phyloP scores from a whole-genome alignment of 2,329 filamentous ascomycete species.

The Exophiala sideris region DNA sequence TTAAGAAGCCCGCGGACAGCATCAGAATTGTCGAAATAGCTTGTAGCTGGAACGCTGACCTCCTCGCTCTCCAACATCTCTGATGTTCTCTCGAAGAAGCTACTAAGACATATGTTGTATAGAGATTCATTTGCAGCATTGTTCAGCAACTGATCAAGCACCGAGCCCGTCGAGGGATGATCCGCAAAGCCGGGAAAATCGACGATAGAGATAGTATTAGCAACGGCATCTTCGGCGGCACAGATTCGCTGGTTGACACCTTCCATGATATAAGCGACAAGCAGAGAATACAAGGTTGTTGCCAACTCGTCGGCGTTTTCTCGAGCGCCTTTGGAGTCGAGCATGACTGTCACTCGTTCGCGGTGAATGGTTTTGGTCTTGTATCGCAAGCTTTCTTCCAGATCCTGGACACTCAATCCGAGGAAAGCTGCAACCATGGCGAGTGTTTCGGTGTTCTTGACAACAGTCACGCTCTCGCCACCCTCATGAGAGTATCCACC shows the following conservation, averaged over 20 bases:
- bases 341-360: constrained; percentile 97
- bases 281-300: constrained; percentile 84
- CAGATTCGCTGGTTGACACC: constrained; percentile 86
- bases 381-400: constrained; percentile 87
- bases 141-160: constrained; percentile 87
- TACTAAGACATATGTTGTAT: constrained; percentile 90
- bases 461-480: constrained; percentile 76
- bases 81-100: constrained; percentile 92
- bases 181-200: constrained; percentile 96
- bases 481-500: constrained; percentile 96
- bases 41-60: constrained; percentile 82
- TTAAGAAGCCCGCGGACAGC: constrained; percentile 90
- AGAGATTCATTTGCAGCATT: constrained; percentile 90
- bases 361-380: constrained; percentile 95
- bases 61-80: constrained; percentile 94
- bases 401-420: constrained; percentile 73
- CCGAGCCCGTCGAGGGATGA: constrained; percentile 74
- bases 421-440: constrained; percentile 89
- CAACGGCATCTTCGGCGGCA: constrained; percentile 79
- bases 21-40: constrained; percentile 97
- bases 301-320: constrained; percentile 92
- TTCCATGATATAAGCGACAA: constrained; percentile 93
- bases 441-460: constrained; percentile 90
- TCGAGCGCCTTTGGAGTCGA: constrained; percentile 85
- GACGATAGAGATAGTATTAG: constrained; percentile 90